These are phyloP conservation scores for Pseudopyricularia cyperi DNA, from an alignment of 2,329 filamentous ascomycete species.

Conservation along the genomic window DNA sequence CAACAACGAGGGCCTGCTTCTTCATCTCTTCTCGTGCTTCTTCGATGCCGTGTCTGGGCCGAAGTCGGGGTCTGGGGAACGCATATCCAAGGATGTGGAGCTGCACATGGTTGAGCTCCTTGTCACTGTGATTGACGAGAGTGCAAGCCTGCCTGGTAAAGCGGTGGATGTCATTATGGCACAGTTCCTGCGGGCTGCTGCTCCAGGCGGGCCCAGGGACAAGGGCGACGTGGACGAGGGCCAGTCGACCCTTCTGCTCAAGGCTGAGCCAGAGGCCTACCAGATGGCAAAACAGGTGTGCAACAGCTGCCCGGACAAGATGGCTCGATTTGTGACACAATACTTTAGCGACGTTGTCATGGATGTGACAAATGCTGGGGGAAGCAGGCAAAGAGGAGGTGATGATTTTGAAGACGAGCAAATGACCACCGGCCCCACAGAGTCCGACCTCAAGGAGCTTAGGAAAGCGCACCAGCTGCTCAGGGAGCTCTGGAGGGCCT, in stretches of 20 bases:
- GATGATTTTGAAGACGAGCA: conserved; percentile 54
- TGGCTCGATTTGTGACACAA: conserved; percentile 86
- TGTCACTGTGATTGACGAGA: conserved; percentile 77
- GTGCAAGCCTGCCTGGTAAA: conserved; percentile 59
- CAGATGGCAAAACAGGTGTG: conserved; percentile 94
- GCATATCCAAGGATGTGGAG: conserved; percentile 85
- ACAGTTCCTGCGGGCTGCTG: conserved; percentile 83
- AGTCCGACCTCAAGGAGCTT: conserved; percentile 76
- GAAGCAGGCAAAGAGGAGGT: conserved; percentile 37
- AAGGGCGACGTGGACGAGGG: conserved; percentile 51
- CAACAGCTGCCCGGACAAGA: conserved; percentile 78
- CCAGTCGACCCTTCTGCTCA: conserved; percentile 72
- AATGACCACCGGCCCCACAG: conserved; percentile 49
- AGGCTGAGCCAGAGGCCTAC: conserved; percentile 84
- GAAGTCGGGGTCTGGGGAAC: conserved; percentile 63
- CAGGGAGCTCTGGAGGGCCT: conserved; percentile 86
- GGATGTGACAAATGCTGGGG: conserved; percentile 56
- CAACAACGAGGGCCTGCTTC: conserved; percentile 64
- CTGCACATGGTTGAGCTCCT: conserved; percentile 83
- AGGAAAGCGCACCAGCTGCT: conserved; percentile 82
- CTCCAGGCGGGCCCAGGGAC: conserved; percentile 48
- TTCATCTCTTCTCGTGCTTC: conserved; percentile 72
- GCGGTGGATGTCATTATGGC: conserved; percentile 90
- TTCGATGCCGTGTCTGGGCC: conserved; percentile 85
- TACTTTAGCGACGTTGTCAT: conserved; percentile 97